Base-by-base conservation (phyloP, 805 yeast species). In the Pichia phayaonensis region DNA sequence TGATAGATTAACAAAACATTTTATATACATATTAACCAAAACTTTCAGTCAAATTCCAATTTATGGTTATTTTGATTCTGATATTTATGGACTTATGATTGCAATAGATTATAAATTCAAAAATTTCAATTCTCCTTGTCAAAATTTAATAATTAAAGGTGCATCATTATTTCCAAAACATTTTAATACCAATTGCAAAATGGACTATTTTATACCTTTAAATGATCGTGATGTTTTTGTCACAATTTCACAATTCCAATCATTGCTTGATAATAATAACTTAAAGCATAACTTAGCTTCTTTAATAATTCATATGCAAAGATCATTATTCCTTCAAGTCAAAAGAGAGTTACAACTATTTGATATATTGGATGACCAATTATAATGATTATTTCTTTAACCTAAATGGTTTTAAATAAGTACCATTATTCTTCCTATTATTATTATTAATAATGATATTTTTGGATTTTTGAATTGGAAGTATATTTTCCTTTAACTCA, bases 41-140 rank as follows among this genome's bases (percentile, higher is more conserved):
- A 55, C 50, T 18, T 58, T 48, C 23, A 11, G 26, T 0, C 11
- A 46, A 0, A 59, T 71, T 1, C 77, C 77, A 0, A 59, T 79
- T 0, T 59, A 61, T 21, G 80, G 76, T 1, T 68, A 77, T 34
- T 80, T 81, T 26, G 90, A 84, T 60, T 74, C 84, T 16, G 90
- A 84, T 56, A 76, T 84, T 2, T 79, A 79, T 60, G 90, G 90
- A 0, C 59, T 81, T 11, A 71, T 72, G 55, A 83, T 83, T 34
- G 65, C 72, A 50, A 59, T 69, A 26, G 75, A 73, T 49, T 73
- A 59, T 63, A 60, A 55, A 44, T 15, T 16, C 2, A 44, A 46
- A 22, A 44, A 41, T 15, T 40, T 42, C 13, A 13, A 22, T 12
- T 11, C n/a, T 3, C 10, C n/a, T 15, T 48, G 40, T 48, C 20